A percentile compares a stretch with the other conserved stretches of the same genome.
Evolutionary conservation across 2,329 filamentous ascomycete genomes (phyloP).

Genomic region (Neocucurbitaria cava): DNA sequence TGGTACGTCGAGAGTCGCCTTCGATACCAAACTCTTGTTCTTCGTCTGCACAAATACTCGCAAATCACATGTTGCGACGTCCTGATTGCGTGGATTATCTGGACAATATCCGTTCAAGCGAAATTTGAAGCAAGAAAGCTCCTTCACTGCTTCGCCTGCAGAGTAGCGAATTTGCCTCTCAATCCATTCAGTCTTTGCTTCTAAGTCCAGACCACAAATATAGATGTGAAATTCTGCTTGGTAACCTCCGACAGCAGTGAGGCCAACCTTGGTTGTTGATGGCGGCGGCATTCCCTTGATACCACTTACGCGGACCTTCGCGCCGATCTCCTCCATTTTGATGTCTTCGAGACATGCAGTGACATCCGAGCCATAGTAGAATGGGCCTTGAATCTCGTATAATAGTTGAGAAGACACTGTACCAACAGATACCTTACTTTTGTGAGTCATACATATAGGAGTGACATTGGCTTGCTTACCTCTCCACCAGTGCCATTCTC

Average conservation of each 20-base stretch:
- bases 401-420: constrained; percentile 59
- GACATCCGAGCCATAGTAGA: constrained; percentile 62
- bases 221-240: constrained; percentile 54
- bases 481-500: constrained; percentile 24
- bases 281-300: constrained; percentile 48
- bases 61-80: too few relatives aligned
- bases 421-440: constrained; percentile 47
- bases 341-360: constrained; percentile 59
- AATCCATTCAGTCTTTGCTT: constrained; percentile 52
- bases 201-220: constrained; percentile 52
- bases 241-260: constrained; percentile 53
- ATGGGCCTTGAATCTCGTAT: constrained; percentile 22
- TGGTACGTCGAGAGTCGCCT: neutral
- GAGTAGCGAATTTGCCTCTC: constrained; percentile 46
- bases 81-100: too few relatives aligned
- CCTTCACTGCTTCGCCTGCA: constrained; percentile 32
- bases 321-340: constrained; percentile 56
- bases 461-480: neutral
- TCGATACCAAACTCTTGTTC: neutral
- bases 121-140: constrained; percentile 47
- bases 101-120: constrained; percentile 17
- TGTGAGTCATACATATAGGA: neutral
- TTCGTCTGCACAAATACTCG: too few relatives aligned
- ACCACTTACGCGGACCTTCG: constrained; percentile 54
- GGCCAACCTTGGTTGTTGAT: constrained; percentile 54